Percentiles rank a stretch among this genome's conserved stretches.
Conservation (phyloP, 129 eudicot species). For the Chrysanthemum seticuspe region DNA sequence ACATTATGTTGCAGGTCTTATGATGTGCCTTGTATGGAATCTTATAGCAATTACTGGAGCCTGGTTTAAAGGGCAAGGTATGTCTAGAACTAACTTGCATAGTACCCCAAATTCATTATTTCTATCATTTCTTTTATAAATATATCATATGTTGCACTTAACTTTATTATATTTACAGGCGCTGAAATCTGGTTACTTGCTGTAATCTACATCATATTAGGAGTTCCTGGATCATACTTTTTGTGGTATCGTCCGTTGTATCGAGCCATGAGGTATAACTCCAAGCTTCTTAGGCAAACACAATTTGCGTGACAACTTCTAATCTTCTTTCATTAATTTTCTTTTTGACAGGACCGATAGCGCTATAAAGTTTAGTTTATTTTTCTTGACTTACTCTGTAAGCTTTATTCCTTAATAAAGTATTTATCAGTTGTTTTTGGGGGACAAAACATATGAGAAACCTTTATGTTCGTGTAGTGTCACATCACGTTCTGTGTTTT, state of each 20-base stretch:
- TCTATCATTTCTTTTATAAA: neutral
- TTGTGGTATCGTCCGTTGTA: conserved; percentile 94
- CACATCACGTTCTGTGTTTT: conserved; percentile 70
- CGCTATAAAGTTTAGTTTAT: conserved; percentile 72
- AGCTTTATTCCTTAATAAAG: conserved; percentile 7
- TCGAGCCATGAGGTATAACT: conserved; percentile 87
- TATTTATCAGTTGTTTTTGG: neutral
- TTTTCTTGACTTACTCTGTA: conserved; percentile 66
- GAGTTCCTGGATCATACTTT: conserved; percentile 90
- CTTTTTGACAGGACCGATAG: conserved; percentile 64
- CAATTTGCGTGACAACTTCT: neutral
- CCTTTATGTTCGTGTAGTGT: conserved; percentile 39
- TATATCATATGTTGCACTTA: neutral
- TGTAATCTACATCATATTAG: conserved; percentile 69
- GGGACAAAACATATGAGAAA: conserved; percentile 2
- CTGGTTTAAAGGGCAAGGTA: conserved; percentile 86
- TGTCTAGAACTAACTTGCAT: conserved; percentile 7
- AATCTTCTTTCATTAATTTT: neutral
- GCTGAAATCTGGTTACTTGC: conserved; percentile 78
- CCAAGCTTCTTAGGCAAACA: conserved; percentile 5
- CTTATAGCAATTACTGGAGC: conserved; percentile 71
- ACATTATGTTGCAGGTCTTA: conserved; percentile 54
- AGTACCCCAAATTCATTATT: neutral
- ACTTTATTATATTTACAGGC: conserved; percentile 39
- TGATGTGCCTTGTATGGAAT: conserved; percentile 72